Base-by-base conservation (phyloP, 352 stramenopile genomes). In the Saprolegnia parasitica region DNA sequence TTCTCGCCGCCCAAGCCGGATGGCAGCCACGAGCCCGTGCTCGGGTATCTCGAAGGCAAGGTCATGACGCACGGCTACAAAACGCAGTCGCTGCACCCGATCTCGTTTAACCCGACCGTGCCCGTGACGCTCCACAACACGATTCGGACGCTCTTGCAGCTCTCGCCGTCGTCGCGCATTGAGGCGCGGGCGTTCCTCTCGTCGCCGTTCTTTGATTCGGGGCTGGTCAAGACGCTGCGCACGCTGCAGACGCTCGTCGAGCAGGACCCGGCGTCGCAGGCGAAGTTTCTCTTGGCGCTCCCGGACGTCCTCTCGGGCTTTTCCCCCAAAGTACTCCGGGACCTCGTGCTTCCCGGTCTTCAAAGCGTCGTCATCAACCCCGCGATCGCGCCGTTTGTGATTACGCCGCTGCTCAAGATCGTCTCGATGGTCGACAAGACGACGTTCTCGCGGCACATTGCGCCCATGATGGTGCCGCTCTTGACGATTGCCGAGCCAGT, bases 51-150 rank as follows among this genome's bases (percentile, higher is more conserved):
- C 42, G 88, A 96, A 60, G 87, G 86, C 40, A 96, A 96, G 78
- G 90, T 87, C 56, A 90, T 95, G 82, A 95, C 87, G 0, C 82
- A 96, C 72, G 82, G 80, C 23, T 95, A 95, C 78, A 95, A 95
- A 65, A 83, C 93, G 58, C 86, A 91, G 74, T 92, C 87, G n/a
- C 75, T 96, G 60, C 87, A 95, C 57, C 87, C 87, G 39, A 93
- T 95, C 55, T 79, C 81, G 57, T 95, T 95, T 75, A 84, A 83
- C 50, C 60, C 77, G 16, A 83, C 81, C 0, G 81, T 95, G 46
- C 87, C 87, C n/a, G 85, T 88, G 42, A 76, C 85, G 40, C 71
- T 95, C 35, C 85, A 95, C 55, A 93, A 93, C 72, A 95, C 87
- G 50, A 92, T 95, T 63, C 84, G 85, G 13, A 80, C 85, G 49